Base-by-base conservation (phyloP, 306 rosid species). In the Glycyrrhiza uralensis region DNA sequence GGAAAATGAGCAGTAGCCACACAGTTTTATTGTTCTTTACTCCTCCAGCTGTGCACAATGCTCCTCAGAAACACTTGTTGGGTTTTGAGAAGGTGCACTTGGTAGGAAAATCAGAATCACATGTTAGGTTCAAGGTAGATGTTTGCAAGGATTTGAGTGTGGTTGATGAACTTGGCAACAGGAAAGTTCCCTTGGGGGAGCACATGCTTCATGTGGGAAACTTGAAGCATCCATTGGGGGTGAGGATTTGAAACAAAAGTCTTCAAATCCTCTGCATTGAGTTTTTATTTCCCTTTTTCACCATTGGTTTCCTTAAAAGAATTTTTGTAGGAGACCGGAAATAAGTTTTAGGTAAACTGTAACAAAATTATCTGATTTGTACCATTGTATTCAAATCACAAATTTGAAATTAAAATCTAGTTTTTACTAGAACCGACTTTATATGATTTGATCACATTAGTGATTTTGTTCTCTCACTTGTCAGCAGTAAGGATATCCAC, bases 111-210 rank as follows among this genome's bases (percentile, higher is more conserved):
- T 69, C 86, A 19, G 88, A 79, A 44, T 51, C 90, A 13, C 22
- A 76, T 23, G 92, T 91, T 22, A 90, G 63, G 76, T 91, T 95
- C 69, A 84, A 78, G 51, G 90, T 95, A 11, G 88, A 85, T 81
- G 92, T 95, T 51, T 95, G 99, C 75, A 89, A 91, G 76, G 96
- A 95, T 79, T 79, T 95, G 83, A 89, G 92, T 47, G 84, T 91
- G 35, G 91, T 87, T 46, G 99, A 95, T 83, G 99, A 95, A 78
- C 41, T 60, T 60, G 99, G 99, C 71, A 85, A 73, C 35, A 69
- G 89, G 59, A 95, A 87, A 76, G 86, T 95, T 71, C 92, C 92
- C 2, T 71, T 91, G 74, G 99, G 99, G 55, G 69, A 73, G 1
- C 96, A 95, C 72, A 36, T 82, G 76, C 89, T 95, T 72, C 97